Percentiles rank a stretch among this genome's conserved stretches.
Evolutionary conservation across 2,329 filamentous ascomycete species (phyloP).

Genomic region (Aspergillus bombycis): DNA sequence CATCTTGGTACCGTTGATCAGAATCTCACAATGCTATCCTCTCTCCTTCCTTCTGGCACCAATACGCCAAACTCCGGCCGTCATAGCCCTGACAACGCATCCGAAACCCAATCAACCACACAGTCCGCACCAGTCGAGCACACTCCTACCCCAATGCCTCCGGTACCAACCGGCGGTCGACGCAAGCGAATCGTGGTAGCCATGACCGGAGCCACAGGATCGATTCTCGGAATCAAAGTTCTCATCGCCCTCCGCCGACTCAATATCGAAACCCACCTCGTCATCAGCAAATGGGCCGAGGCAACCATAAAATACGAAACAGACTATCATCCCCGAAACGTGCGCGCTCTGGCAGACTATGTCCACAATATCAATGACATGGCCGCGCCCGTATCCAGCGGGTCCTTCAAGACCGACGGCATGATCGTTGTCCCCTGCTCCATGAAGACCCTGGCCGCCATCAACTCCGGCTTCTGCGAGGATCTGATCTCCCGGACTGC

Average conservation of each 20-base stretch:
- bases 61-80: slow-evolving; percentile 23
- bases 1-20: background rate
- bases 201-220: slow-evolving; percentile 56
- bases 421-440: slow-evolving; percentile 56
- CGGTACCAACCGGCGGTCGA: background rate
- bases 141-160: background rate
- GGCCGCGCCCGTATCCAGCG: slow-evolving; percentile 50
- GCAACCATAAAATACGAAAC: slow-evolving; percentile 55
- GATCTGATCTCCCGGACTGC: slow-evolving; percentile 52
- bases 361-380: slow-evolving; percentile 49
- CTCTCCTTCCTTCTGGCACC: slow-evolving; percentile 21
- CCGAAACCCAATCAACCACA: background rate
- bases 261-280: slow-evolving; percentile 52
- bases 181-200: slow-evolving; percentile 47
- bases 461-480: slow-evolving; percentile 47
- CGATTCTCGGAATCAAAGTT: slow-evolving; percentile 47
- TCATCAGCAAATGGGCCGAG: slow-evolving; percentile 55
- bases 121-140: background rate
- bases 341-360: slow-evolving; percentile 44
- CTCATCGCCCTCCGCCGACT: slow-evolving; percentile 47
- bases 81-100: background rate
- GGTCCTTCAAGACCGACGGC: slow-evolving; percentile 47
- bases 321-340: slow-evolving; percentile 39
- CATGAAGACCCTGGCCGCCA: slow-evolving; percentile 53
- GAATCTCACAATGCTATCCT: slow-evolving; percentile 5